Conservation (phyloP, 1,284 basidiomycete genomes). For the Coriolopsis trogii region DNA sequence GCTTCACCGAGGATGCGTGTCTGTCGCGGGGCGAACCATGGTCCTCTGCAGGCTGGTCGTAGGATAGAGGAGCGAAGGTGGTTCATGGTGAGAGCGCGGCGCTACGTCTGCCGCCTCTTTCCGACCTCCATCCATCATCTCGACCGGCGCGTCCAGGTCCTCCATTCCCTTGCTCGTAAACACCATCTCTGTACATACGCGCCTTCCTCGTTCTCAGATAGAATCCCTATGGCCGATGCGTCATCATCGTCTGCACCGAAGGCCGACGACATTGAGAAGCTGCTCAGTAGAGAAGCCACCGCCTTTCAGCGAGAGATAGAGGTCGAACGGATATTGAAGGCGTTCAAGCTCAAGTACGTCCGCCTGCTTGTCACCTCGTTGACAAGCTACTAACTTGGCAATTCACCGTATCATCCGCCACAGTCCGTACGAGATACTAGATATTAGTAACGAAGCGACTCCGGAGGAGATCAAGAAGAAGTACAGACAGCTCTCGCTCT, state of each 20-base stretch:
- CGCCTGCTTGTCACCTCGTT: neutral
- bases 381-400: slow-evolving; percentile 2
- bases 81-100: slow-evolving; percentile 25
- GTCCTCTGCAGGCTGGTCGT: slow-evolving; percentile 17
- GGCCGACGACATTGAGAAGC: slow-evolving; percentile 66
- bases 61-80: slow-evolving; percentile 21
- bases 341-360: slow-evolving; percentile 82
- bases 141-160: slow-evolving; percentile 3
- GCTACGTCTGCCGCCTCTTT: slow-evolving; percentile 12
- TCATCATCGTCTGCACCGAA: slow-evolving; percentile 19
- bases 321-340: slow-evolving; percentile 82
- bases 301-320: slow-evolving; percentile 83
- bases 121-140: slow-evolving; percentile 9
- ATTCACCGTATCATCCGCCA: neutral
- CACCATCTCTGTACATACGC: too few relatives aligned
- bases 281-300: slow-evolving; percentile 77
- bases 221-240: slow-evolving; percentile 26
- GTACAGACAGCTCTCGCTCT: slow-evolving; percentile 80
- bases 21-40: slow-evolving; percentile 4
- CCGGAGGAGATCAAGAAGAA: slow-evolving; percentile 78
- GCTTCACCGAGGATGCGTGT: neutral
- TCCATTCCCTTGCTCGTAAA: neutral
- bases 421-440: slow-evolving; percentile 80
- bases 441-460: slow-evolving; percentile 64
- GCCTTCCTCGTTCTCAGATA: too few relatives aligned